phyloP scores from a whole-genome alignment of 2,329 filamentous ascomycete genomes.

The Pseudogymnoascus sp. region DNA sequence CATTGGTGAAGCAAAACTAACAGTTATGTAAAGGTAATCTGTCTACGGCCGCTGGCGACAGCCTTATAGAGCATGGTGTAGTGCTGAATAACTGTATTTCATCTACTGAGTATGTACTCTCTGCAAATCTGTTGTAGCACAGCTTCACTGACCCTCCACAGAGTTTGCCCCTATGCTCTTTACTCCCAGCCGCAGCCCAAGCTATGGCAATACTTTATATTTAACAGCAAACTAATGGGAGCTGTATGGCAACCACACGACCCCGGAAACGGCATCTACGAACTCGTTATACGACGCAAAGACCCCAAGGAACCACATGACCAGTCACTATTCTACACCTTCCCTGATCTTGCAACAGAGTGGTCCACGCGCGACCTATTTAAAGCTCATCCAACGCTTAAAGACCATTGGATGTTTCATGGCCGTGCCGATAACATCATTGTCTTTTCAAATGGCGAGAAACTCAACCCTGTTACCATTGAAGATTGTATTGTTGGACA shows the following conservation, averaged over 20 bases:
- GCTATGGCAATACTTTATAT: background rate
- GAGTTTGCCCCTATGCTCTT: background rate
- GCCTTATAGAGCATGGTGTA: background rate
- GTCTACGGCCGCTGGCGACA: background rate
- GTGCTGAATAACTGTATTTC: background rate
- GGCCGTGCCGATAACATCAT: constrained; percentile 37
- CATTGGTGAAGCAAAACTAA: background rate
- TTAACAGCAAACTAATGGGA: background rate
- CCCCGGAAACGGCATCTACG: constrained; percentile 13
- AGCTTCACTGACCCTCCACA: background rate
- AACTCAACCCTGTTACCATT: constrained; percentile 36
- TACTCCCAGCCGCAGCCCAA: background rate
- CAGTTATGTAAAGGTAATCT: background rate
- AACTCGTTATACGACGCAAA: constrained; percentile 21
- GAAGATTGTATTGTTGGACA: constrained; percentile 31
- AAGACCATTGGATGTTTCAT: constrained; percentile 30
- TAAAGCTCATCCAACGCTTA: constrained; percentile 30
- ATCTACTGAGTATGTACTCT: background rate
- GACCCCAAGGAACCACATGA: constrained; percentile 13
- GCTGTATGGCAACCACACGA: background rate
- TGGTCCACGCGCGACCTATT: constrained; percentile 34
- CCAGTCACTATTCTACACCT: constrained; percentile 29
- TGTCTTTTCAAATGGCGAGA: constrained; percentile 37
- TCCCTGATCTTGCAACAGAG: constrained; percentile 25
- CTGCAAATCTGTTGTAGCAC: background rate